Evolutionary conservation across 2,329 filamentous ascomycete species (phyloP).

Genomic region (Penicillium sp.): DNA sequence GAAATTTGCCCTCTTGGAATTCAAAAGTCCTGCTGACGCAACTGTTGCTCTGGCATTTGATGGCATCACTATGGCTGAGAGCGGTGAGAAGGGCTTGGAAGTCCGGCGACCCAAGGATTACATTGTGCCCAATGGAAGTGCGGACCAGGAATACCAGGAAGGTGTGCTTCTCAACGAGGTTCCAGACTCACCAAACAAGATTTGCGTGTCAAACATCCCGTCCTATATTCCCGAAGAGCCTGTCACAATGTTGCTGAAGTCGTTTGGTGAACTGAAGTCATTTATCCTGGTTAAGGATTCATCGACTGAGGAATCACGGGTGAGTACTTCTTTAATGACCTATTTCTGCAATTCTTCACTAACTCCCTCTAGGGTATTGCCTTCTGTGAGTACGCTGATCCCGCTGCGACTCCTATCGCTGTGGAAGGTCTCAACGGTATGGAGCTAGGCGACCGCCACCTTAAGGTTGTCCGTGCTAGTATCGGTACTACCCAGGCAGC

Average conservation of each 20-base stretch:
- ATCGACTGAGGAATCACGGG: constrained; percentile 80
- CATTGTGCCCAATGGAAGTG: constrained; percentile 78
- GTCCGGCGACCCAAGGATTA: constrained; percentile 94
- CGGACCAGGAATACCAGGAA: constrained; percentile 71
- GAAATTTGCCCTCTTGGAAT: constrained; percentile 84
- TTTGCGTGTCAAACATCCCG: constrained; percentile 88
- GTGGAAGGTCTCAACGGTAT: constrained; percentile 91
- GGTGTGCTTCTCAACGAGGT: constrained; percentile 78
- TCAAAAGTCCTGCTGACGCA: constrained; percentile 81
- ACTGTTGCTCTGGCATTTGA: constrained; percentile 90
- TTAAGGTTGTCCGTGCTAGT: constrained; percentile 86
- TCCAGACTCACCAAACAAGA: constrained; percentile 90
- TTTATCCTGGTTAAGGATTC: constrained; percentile 88
- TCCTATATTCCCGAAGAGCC: constrained; percentile 86
- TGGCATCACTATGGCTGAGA: constrained; percentile 81
- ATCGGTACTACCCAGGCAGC: constrained; percentile 91
- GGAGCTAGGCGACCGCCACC: constrained; percentile 81
- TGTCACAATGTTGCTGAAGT: constrained; percentile 81
- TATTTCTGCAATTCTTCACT: constrained; percentile 18
- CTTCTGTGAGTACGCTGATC: constrained; percentile 90
- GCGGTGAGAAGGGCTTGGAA: constrained; percentile 62
- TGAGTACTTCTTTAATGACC: constrained; percentile 49
- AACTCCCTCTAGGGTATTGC: constrained; percentile 70
- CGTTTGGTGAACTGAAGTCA: constrained; percentile 90
- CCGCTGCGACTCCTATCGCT: constrained; percentile 72